phyloP scores from a whole-genome alignment of 2,329 filamentous ascomycete species.

The Clarireedia monteithiana region DNA sequence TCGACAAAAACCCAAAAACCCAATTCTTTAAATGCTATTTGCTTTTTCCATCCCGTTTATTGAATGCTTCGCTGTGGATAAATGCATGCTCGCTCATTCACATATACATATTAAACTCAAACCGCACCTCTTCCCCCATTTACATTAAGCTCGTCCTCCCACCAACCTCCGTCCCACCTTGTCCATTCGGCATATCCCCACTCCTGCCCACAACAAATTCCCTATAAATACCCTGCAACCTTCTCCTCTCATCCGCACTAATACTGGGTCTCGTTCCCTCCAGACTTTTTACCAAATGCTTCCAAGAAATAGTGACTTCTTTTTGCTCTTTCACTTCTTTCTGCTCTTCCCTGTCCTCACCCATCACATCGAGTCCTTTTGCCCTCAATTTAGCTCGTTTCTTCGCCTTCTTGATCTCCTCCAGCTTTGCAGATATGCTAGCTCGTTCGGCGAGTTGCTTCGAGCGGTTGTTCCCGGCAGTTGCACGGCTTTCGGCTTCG shows the following conservation, averaged over 20 bases:
- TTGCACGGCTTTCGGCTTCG: constrained; percentile 32
- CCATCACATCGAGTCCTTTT: constrained; percentile 17
- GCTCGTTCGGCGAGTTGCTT: constrained; percentile 65
- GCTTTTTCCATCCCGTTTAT: too few relatives aligned
- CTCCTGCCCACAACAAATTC: constrained; percentile 92
- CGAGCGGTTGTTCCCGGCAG: constrained; percentile 41
- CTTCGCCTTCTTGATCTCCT: constrained; percentile 66
- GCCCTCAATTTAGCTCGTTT: constrained; percentile 31
- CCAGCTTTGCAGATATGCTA: constrained; percentile 72
- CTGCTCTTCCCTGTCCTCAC: constrained; percentile 17
- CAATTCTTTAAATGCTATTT: too few relatives aligned
- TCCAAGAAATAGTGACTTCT: constrained; percentile 79
- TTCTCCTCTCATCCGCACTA: constrained; percentile 63
- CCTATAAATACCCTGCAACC: constrained; percentile 74
- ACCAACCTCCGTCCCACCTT: constrained; percentile 86
- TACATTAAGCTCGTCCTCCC: constrained; percentile 86
- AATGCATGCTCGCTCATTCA: not conserved
- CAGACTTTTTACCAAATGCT: constrained; percentile 72
- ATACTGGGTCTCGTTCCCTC: constrained; percentile 76
- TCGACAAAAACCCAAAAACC: too few relatives aligned
- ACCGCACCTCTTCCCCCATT: not conserved
- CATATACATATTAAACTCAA: not conserved
- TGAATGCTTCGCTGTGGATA: too few relatives aligned
- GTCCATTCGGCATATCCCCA: constrained; percentile 90
- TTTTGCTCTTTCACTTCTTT: constrained; percentile 41